Conservation (phyloP, 1,139 yeast species). For the Magnusiomyces starmeri region DNA sequence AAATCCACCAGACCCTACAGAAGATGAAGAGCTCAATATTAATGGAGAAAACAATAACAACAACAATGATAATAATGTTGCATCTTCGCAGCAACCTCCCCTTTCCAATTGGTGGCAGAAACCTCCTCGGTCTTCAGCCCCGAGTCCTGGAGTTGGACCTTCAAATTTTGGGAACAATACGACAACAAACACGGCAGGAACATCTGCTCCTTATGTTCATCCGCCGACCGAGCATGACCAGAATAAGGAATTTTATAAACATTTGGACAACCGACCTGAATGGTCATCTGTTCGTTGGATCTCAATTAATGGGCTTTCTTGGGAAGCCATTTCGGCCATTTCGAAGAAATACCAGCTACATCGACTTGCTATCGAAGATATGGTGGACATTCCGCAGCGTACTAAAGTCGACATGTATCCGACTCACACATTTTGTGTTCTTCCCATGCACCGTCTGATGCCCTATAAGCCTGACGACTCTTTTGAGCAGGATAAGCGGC, state of each 20-base stretch:
- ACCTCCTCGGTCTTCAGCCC: background rate
- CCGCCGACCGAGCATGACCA: conserved; percentile 2
- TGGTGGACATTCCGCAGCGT: conserved; percentile 52
- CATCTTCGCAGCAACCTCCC: no score
- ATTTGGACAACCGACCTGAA: conserved; percentile 33
- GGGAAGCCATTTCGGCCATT: conserved; percentile 45
- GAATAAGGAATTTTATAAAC: conserved; percentile 22
- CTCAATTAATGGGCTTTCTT: conserved; percentile 48
- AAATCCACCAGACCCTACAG: conserved; percentile 6
- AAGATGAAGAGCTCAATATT: background rate
- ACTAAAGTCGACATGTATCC: conserved; percentile 48
- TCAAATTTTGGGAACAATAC: no score
- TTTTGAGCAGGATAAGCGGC: background rate
- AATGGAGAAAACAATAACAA: background rate
- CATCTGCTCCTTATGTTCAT: no score
- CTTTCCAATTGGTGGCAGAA: background rate
- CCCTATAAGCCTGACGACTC: conserved; percentile 21
- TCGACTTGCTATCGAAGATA: conserved; percentile 47
- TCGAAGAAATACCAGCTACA: conserved; percentile 39
- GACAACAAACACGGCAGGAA: background rate
- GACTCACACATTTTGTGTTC: conserved; percentile 43
- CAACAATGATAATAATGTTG: background rate
- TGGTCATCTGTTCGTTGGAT: conserved; percentile 51
- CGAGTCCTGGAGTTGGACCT: background rate
- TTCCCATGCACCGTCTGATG: conserved; percentile 44